phyloP scores from a whole-genome alignment of 805 yeast genomes.

The Teunomyces atbi region DNA sequence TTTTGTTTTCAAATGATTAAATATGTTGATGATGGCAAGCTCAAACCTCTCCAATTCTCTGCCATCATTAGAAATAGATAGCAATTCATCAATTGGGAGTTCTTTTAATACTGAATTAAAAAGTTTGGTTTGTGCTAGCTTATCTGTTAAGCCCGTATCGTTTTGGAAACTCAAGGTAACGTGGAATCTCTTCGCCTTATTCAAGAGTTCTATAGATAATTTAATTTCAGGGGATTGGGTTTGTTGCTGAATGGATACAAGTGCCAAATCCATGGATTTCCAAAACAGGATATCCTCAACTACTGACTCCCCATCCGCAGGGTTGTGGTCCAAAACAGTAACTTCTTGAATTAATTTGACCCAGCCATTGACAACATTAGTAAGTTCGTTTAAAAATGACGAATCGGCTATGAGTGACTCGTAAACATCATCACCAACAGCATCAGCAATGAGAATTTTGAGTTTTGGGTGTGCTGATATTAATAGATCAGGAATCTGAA shows the following conservation, averaged over 20 bases:
- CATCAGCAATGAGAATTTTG: slow-evolving; percentile 10
- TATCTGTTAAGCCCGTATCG: slow-evolving; percentile 65
- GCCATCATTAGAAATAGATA: slow-evolving; percentile 16
- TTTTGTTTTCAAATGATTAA: slow-evolving; percentile 59
- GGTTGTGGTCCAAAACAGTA: slow-evolving; percentile 51
- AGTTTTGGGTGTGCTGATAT: slow-evolving; percentile 53
- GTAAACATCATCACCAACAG: slow-evolving; percentile 13
- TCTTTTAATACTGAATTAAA: slow-evolving; percentile 66
- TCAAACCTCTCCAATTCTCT: slow-evolving; percentile 41
- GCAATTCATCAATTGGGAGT: slow-evolving; percentile 62
- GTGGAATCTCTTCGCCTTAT: slow-evolving; percentile 74
- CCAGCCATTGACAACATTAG: slow-evolving; percentile 73
- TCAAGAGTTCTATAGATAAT: slow-evolving; percentile 58
- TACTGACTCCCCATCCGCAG: slow-evolving; percentile 51
- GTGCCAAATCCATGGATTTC: slow-evolving; percentile 65
- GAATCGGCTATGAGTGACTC: slow-evolving; percentile 47
- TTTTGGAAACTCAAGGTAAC: slow-evolving; percentile 70
- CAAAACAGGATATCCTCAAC: slow-evolving; percentile 75
- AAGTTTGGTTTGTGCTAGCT: slow-evolving; percentile 48
- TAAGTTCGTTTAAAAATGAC: slow-evolving; percentile 63
- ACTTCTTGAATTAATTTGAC: slow-evolving; percentile 58
- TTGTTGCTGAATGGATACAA: slow-evolving; percentile 57
- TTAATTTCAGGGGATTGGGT: slow-evolving; percentile 52
- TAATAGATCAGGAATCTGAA: slow-evolving; percentile 65
- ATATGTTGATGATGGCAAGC: slow-evolving; percentile 45